Evolutionary conservation across 805 yeast genomes (phyloP), one percentile per base, ranked within the genome.

Genomic region (Yamadazyma takamatsuzukensis): DNA sequence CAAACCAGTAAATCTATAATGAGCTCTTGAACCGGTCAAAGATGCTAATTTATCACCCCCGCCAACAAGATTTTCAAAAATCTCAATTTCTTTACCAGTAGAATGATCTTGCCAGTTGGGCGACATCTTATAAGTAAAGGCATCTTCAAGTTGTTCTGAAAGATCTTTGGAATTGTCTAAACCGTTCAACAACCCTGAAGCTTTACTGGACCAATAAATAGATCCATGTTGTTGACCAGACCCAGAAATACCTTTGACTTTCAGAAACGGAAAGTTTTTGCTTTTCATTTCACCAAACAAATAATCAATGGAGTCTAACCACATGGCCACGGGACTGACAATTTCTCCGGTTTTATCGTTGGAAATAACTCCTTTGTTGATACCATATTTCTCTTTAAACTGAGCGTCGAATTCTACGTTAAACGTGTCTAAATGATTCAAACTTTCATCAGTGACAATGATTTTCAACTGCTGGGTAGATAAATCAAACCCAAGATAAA

Each of bases 71-170:
- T 53, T 52, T 48, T 85, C 93, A 47, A 86, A 80, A 21, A 55
- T 68, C 18, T 62, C 50, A 35, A 84, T 68, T 53, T 88, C 95
- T 14, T 66, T 58, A 4, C 76, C 81, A 0, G 97, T 88, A 15
- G 93, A 81, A 51, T 86, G 95, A 51, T 88, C 96, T 57, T 88
- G 97, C 97, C 97, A 88, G 52, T 89, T 88, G 6, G 96, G 95
- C 4, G 94, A 80, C 25, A 68, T 68, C 5, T 70, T 64, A 45
- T 78, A 69, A 2, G 90, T 65, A 43, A 85, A 80, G 1, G 83
- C 81, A 1, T 45, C 44, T 14, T 48, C 45, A 23, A 83, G 47
- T 40, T 73, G 83, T 2, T 62, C 68, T 22, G 64, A 51, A 30
- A 84, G 59, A 2, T 64, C 38, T 9, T 48, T 30, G 4, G 44